Base-by-base conservation (phyloP, 2,329 filamentous ascomycete species). In the Plenodomus tracheiphilus region DNA sequence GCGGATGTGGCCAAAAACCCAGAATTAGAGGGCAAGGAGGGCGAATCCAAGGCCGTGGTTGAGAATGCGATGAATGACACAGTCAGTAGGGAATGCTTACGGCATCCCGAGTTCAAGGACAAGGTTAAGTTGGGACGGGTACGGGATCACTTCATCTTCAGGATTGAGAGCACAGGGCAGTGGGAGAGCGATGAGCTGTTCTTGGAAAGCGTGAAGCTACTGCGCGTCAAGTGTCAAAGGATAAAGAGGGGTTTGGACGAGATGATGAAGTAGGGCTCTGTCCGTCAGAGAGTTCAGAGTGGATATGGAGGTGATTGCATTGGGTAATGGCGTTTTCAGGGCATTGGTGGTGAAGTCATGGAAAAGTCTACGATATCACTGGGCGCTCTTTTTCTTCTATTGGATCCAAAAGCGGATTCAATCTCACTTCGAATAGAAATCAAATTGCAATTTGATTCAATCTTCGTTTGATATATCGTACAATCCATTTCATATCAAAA, bases 141-240 rank as follows among this genome's bases (percentile, higher is more conserved):
- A 63, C 81, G 91, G 58, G 94, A 99, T 72, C 95, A 99, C 77
- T 99, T 99, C 74, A 97, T 99, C 74, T 99, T 94, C 80, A 88
- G 85, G 46, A 82, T 99, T 30, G 94, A 99, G 79, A 97, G 92
- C 78, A 87, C 91, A 0, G 95, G 94, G 5, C 94, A 99, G 76
- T 96, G 91, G 79, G 87, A 94, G 50, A 96, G 91, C 68, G 93
- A 97, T 65, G 86, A 91, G 74, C 80, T 99, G 57, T 97, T 99
- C 78, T 75, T 99, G 47, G 91, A 97, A 75, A 86, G 90, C 21
- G 82, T 99, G 42, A 88, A 87, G 75, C 79, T 91, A 61, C 76
- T 99, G 54, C 96, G 92, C 78, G 79, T 84, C 64, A 97, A 97
- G 79, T 94, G 89, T 60, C 77, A 85, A 68, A 81, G 81, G 62